phyloP scores from a whole-genome alignment of 202 grass and related monocot species.

The Cymbopogon flexuosus region DNA sequence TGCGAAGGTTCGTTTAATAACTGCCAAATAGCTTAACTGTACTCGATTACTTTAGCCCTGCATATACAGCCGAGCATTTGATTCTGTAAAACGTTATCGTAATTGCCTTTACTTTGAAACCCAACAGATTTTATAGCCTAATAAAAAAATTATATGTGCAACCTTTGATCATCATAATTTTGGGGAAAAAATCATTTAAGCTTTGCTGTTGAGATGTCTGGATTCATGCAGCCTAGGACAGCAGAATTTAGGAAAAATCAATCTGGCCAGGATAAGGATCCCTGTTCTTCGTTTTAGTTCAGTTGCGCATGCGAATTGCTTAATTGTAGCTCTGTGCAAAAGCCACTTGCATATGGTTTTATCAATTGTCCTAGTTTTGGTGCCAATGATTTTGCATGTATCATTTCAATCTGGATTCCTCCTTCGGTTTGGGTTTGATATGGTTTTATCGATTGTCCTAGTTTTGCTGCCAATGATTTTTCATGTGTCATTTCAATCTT shows the following conservation, averaged over 20 bases:
- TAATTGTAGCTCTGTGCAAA: background rate
- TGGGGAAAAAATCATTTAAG: background rate
- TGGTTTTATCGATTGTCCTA: too few relatives aligned
- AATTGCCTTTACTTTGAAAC: background rate
- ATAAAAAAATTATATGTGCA: background rate
- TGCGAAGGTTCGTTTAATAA: conserved; percentile 44
- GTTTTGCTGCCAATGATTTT: background rate
- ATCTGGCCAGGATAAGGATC: background rate
- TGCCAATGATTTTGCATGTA: background rate
- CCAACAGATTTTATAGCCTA: background rate
- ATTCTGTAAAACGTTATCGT: background rate
- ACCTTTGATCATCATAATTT: background rate
- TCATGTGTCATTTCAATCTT: background rate
- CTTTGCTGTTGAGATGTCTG: background rate
- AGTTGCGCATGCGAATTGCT: background rate
- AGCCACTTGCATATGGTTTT: background rate
- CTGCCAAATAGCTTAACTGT: background rate
- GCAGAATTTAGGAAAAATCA: background rate
- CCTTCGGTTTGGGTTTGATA: background rate
- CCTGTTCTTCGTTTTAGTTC: background rate
- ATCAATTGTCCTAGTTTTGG: background rate
- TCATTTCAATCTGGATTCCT: background rate
- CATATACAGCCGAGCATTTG: background rate
- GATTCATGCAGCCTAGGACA: background rate
- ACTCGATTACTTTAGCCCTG: background rate